These are phyloP conservation scores for Cercospora berteroae DNA, from an alignment of 2,329 filamentous ascomycete species.

Conservation along the genomic window DNA sequence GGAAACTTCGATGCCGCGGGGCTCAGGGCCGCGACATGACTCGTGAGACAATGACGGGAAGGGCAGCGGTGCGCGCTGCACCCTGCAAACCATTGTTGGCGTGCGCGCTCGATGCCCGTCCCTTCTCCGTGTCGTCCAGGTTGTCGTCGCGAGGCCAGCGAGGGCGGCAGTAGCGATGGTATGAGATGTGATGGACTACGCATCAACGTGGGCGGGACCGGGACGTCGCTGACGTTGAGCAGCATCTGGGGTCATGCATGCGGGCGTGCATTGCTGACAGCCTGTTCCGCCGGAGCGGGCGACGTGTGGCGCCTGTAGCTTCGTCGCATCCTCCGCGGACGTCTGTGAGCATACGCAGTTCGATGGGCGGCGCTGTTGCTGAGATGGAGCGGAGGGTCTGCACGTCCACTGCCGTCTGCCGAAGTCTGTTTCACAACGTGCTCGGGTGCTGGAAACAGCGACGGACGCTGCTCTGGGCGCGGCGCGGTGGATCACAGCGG, in stretches of 20 bases:
- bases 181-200: not conserved
- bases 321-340: not conserved
- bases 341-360: too few species aligned
- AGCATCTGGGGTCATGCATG: not conserved
- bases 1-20: too few species aligned
- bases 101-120: too few species aligned
- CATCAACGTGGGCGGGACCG: not conserved
- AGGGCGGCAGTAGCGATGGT: not conserved
- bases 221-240: not conserved
- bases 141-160: too few species aligned
- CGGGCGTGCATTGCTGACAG: not conserved
- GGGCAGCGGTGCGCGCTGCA: too few species aligned
- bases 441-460: not conserved
- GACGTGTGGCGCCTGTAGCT: not conserved
- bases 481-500: not conserved
- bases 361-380: not conserved
- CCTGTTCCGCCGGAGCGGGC: not conserved
- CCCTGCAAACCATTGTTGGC: too few species aligned
- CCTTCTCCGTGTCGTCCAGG: too few species aligned
- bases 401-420: not conserved
- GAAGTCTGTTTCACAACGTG: not conserved
- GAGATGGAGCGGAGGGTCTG: not conserved
- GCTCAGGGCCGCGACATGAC: too few species aligned
- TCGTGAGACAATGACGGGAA: too few species aligned
- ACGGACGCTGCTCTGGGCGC: not conserved